A percentile compares a stretch with the other conserved stretches of the same genome.
Conservation (phyloP, 495 filamentous ascomycete species). For the Aspergillus bertholletiae region DNA sequence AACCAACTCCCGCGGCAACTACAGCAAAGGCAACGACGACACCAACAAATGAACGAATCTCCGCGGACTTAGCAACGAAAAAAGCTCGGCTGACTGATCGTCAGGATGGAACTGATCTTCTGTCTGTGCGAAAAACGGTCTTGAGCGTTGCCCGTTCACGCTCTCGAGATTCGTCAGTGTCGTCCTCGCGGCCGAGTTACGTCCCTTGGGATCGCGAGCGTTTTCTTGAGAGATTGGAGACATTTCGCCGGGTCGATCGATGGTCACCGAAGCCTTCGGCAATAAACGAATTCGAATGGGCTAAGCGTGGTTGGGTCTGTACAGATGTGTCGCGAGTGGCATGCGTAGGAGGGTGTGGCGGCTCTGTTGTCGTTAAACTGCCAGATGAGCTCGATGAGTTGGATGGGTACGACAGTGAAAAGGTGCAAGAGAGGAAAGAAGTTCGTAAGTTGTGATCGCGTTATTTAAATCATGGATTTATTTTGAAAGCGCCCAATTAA, state of each 20-base stretch:
- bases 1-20: constrained; percentile 16
- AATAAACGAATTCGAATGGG: constrained; percentile 92
- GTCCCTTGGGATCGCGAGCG: constrained; percentile 79
- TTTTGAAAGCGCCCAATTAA: constrained; percentile 6
- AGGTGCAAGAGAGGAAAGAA: constrained; percentile 63
- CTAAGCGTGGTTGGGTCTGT: constrained; percentile 89
- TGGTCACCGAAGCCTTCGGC: constrained; percentile 74
- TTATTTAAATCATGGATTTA: neutral
- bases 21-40: neutral
- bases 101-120: constrained; percentile 16
- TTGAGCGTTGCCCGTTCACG: constrained; percentile 22
- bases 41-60: constrained; percentile 26
- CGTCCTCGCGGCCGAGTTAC: constrained; percentile 54
- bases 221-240: constrained; percentile 78
- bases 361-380: constrained; percentile 76
- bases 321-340: constrained; percentile 75
- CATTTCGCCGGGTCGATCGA: constrained; percentile 83
- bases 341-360: constrained; percentile 76
- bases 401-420: constrained; percentile 47
- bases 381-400: constrained; percentile 55
- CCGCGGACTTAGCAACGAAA: constrained; percentile 33
- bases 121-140: constrained; percentile 24
- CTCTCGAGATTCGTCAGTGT: constrained; percentile 19
- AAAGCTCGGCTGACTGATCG: constrained; percentile 33
- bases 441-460: constrained; percentile 39